Evolutionary conservation across 2,329 filamentous ascomycete genomes (phyloP).

Genomic region (Diaporthe amygdali): DNA sequence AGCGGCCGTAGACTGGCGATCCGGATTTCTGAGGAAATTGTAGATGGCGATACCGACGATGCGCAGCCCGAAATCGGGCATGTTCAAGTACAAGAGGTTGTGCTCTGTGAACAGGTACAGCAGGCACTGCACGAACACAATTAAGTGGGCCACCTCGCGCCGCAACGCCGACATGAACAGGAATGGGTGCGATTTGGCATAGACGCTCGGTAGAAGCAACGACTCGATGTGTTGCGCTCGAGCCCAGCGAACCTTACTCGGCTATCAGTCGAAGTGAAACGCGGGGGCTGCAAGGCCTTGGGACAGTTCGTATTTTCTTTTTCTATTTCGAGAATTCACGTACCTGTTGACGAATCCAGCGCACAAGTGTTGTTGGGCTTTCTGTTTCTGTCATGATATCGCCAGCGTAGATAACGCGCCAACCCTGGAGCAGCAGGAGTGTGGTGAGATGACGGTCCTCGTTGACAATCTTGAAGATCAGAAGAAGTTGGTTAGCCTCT

Average conservation of each 20-base stretch:
- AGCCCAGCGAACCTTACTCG: slow-evolving; percentile 31
- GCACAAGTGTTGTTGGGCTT: slow-evolving; percentile 38
- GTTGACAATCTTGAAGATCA: slow-evolving; percentile 34
- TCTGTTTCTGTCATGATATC: slow-evolving; percentile 41
- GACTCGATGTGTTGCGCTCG: slow-evolving; percentile 42
- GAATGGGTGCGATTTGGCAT: slow-evolving; percentile 38
- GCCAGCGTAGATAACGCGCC: slow-evolving; percentile 39
- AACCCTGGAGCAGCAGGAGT: slow-evolving; percentile 38
- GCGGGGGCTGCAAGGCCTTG: not conserved
- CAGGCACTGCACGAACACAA: slow-evolving; percentile 32
- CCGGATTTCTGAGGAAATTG: slow-evolving; percentile 35
- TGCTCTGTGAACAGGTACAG: slow-evolving; percentile 34
- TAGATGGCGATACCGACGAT: slow-evolving; percentile 35
- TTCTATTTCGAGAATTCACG: slow-evolving; percentile 20
- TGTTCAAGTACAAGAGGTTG: slow-evolving; percentile 33
- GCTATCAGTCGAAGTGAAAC: not conserved
- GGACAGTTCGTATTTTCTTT: not conserved
- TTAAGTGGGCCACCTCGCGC: slow-evolving; percentile 37
- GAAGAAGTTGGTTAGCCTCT: not conserved
- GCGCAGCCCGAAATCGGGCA: slow-evolving; percentile 34
- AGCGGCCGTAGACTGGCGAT: slow-evolving; percentile 26
- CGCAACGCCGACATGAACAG: slow-evolving; percentile 39
- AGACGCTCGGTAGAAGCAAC: slow-evolving; percentile 39
- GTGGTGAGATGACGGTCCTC: slow-evolving; percentile 45
- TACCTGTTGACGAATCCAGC: slow-evolving; percentile 43